Evolutionary conservation across 768 basidiomycete genomes (phyloP).

Genomic region (Termitomyces sp.): DNA sequence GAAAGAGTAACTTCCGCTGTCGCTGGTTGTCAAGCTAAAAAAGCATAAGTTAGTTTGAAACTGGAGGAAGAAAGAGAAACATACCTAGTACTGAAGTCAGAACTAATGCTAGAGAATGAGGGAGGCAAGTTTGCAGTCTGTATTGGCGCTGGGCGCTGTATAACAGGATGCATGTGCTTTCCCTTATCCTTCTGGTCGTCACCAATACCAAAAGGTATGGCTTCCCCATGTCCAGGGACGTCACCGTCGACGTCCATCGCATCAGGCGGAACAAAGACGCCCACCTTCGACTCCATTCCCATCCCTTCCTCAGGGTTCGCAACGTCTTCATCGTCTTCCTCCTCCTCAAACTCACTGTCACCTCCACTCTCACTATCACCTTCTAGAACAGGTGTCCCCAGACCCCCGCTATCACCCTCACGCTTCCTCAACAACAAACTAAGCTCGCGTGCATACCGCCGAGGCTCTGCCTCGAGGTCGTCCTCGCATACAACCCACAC

Average conservation of each 20-base stretch:
- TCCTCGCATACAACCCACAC: slow-evolving; percentile 83
- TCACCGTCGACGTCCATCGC: slow-evolving; percentile 12
- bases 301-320: slow-evolving; percentile 5
- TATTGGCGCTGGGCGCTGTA: slow-evolving; percentile 26
- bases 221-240: slow-evolving; percentile 1
- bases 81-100: slow-evolving; percentile 9
- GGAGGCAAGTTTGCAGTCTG: slow-evolving; percentile 13
- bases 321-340: slow-evolving; percentile 18
- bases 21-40: not conserved
- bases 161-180: slow-evolving; percentile 56
- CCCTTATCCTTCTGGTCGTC: slow-evolving; percentile 27
- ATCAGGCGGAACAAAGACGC: slow-evolving; percentile 20
- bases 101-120: slow-evolving; percentile 1
- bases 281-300: slow-evolving; percentile 17
- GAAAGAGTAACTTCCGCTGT: not conserved
- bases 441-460: slow-evolving; percentile 16
- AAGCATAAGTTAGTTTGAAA: not conserved
- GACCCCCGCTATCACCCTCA: not conserved
- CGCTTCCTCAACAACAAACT: slow-evolving; percentile 29
- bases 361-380: slow-evolving; percentile 18
- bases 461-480: slow-evolving; percentile 39
- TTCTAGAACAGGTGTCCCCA: slow-evolving; percentile 4
- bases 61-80: not conserved
- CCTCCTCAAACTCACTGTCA: slow-evolving; percentile 17
- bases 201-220: slow-evolving; percentile 14